Evolutionary conservation across 352 stramenopile species (phyloP).

Genomic region (Phytophthora vignae): DNA sequence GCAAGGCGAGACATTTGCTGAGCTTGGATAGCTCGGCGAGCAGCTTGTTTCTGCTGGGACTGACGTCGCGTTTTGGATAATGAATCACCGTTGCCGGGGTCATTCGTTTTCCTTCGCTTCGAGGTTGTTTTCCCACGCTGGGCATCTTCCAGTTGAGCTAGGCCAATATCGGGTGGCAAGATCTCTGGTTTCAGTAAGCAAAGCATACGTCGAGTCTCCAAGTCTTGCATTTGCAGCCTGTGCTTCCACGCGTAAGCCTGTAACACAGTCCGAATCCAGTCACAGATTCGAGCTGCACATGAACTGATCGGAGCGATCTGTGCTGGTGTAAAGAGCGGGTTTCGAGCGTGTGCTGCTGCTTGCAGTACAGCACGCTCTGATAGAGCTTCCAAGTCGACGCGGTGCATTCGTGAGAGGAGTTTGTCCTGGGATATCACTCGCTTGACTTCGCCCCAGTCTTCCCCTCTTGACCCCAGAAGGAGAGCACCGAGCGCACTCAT

Average conservation of each 20-base stretch:
- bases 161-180: conserved; percentile 30
- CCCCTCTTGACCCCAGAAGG: conserved; percentile 49
- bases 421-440: conserved; percentile 73
- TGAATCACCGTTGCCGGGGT: conserved; percentile 1
- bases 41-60: conserved; percentile 42
- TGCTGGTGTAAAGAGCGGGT: conserved; percentile 68
- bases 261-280: conserved; percentile 79
- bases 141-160: conserved; percentile 18
- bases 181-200: conserved; percentile 64
- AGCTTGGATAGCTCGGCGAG: conserved; percentile 63
- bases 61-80: conserved; percentile 22
- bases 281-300: conserved; percentile 89
- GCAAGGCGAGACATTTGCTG: conserved; percentile 82
- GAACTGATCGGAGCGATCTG: conserved; percentile 85
- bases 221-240: conserved; percentile 44
- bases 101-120: conserved; percentile 4
- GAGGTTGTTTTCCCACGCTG: conserved; percentile 1
- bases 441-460: conserved; percentile 59
- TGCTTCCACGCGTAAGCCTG: conserved; percentile 80
- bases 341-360: conserved; percentile 60
- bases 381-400: conserved; percentile 54
- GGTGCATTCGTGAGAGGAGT: conserved; percentile 54
- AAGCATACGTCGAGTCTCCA: conserved; percentile 51
- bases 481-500: conserved; percentile 65
- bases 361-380: conserved; percentile 40